Conservation (phyloP, 2,329 filamentous ascomycete species). For the Xylaria sp. region DNA sequence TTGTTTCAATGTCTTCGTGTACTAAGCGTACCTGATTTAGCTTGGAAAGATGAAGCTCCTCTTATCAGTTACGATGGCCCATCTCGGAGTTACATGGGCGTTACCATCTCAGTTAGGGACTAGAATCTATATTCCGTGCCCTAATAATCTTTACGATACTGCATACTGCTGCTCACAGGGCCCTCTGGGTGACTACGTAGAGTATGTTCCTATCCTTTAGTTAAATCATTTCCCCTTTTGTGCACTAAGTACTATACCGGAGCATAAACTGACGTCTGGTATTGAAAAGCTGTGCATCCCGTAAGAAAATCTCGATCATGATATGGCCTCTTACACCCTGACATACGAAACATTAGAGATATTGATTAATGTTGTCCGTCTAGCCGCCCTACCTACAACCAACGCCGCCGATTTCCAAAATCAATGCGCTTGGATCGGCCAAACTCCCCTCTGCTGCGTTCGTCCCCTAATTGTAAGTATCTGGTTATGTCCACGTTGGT, state of each 20-base stretch:
- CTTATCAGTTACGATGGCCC: not conserved
- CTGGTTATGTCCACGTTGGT: too few relatives aligned
- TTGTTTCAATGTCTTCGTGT: not conserved
- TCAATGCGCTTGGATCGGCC: constrained; percentile 12
- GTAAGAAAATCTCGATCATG: not conserved
- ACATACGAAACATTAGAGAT: too few relatives aligned
- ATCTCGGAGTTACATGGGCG: constrained; percentile 18
- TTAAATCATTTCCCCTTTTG: not conserved
- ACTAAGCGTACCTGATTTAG: not conserved
- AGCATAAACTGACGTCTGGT: constrained; percentile 1
- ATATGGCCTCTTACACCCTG: not conserved
- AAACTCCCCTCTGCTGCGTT: constrained; percentile 18
- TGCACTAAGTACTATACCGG: not conserved
- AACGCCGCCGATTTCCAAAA: constrained; percentile 17
- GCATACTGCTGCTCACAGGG: constrained; percentile 17
- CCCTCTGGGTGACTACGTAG: not conserved
- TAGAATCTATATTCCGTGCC: constrained; percentile 10
- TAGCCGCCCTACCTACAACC: not conserved
- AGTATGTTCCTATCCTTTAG: constrained; percentile 4
- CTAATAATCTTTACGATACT: constrained; percentile 14
- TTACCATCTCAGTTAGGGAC: constrained; percentile 7
- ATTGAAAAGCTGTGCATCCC: constrained; percentile 4
- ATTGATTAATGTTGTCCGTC: not conserved
- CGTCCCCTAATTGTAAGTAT: constrained; percentile 21
- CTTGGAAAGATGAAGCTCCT: not conserved